Evolutionary conservation across 2,329 filamentous ascomycete genomes (phyloP).

Genomic region (Paecilomyces fulvus): DNA sequence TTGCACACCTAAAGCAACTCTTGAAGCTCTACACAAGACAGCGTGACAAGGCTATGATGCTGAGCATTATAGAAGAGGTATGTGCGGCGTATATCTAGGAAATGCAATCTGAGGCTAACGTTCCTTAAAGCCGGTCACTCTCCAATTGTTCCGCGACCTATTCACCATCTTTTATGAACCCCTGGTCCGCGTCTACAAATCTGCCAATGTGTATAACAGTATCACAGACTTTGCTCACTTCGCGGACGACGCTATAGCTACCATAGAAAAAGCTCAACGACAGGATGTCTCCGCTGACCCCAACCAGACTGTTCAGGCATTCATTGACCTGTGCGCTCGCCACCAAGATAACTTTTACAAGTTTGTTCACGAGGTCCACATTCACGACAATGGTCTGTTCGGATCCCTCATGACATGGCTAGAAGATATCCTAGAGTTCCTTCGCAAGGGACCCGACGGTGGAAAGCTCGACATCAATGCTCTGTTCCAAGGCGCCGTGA

Average conservation of each 20-base stretch:
- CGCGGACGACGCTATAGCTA: conserved; percentile 83
- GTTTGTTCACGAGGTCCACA: conserved; percentile 95
- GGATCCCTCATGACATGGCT: conserved; percentile 96
- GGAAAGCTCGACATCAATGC: conserved; percentile 92
- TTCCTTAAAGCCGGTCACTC: conserved; percentile 63
- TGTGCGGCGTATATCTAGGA: conserved; percentile 3
- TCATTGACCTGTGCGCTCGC: conserved; percentile 90
- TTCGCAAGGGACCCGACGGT: conserved; percentile 73
- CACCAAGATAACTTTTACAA: conserved; percentile 98
- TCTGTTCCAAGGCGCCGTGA: conserved; percentile 71
- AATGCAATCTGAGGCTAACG: conserved; percentile 4
- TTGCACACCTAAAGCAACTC: conserved; percentile 89
- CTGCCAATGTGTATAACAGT: conserved; percentile 93
- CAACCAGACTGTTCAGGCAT: conserved; percentile 95
- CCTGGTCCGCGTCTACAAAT: conserved; percentile 94
- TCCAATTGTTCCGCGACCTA: conserved; percentile 90
- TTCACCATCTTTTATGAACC: conserved; percentile 99
- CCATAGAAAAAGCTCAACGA: conserved; percentile 58
- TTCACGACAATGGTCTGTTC: conserved; percentile 93
- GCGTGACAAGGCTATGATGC: conserved; percentile 95
- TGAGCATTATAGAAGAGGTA: conserved; percentile 80
- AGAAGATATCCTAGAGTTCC: conserved; percentile 87
- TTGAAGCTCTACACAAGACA: conserved; percentile 86
- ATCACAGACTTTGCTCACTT: conserved; percentile 95
- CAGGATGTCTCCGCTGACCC: conserved; percentile 88